Conservation (phyloP, 2,329 filamentous ascomycete genomes). For the Fusarium haematococcum region DNA sequence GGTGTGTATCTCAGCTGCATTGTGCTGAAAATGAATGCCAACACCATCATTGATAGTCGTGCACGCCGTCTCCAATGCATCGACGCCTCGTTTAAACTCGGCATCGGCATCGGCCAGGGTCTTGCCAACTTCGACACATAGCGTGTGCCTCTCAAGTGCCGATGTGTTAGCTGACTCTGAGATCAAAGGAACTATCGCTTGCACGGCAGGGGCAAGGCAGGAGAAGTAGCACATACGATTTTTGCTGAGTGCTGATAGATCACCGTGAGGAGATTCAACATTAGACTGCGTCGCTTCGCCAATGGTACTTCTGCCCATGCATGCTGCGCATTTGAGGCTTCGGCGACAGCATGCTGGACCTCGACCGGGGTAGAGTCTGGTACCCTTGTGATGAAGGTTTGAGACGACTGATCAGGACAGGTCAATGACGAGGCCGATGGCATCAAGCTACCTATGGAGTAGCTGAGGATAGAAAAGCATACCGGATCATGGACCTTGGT, state of each 20-base stretch:
- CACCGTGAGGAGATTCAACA: background rate
- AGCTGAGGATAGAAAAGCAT: too few species aligned
- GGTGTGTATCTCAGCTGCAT: too few species aligned
- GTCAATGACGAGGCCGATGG: too few species aligned
- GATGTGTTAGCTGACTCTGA: background rate
- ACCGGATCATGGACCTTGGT: constrained; percentile 33
- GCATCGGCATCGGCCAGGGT: background rate
- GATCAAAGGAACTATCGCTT: too few species aligned
- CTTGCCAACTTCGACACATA: background rate
- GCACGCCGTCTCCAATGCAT: background rate
- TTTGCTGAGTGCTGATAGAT: background rate
- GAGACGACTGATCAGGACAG: too few species aligned
- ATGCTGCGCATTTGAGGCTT: constrained; percentile 9
- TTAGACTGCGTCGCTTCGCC: background rate
- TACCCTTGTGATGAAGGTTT: constrained; percentile 15
- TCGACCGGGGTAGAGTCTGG: constrained; percentile 37
- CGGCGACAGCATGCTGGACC: constrained; percentile 21
- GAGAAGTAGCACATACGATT: too few species aligned
- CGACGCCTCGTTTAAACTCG: background rate
- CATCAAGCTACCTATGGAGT: too few species aligned
- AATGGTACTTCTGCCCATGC: background rate
- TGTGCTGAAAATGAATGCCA: too few species aligned
- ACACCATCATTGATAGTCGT: background rate
- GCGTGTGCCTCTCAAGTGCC: background rate
- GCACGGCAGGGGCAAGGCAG: too few species aligned